Conservation (phyloP, 306 rosid genomes). For the Mucuna pruriens region DNA sequence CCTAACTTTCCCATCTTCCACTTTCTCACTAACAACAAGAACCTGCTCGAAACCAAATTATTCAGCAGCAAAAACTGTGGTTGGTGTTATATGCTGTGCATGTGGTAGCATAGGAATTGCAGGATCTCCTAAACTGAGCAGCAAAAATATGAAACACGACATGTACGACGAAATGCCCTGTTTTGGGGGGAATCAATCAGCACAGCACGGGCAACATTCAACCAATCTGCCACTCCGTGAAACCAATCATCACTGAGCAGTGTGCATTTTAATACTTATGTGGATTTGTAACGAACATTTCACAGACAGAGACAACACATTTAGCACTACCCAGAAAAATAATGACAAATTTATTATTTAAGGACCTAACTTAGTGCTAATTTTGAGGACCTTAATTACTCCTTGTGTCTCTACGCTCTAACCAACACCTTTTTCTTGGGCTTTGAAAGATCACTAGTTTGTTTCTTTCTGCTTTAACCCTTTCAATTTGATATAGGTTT, state of each 20-base stretch:
- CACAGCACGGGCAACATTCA: background rate
- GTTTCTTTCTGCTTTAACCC: background rate
- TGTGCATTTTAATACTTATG: background rate
- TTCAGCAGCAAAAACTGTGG: background rate
- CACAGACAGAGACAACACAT: conserved; percentile 11
- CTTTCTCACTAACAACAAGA: background rate
- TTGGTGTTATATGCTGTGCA: background rate
- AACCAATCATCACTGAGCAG: conserved; percentile 27
- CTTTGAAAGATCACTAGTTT: background rate
- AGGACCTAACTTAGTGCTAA: background rate
- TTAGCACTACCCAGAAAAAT: background rate
- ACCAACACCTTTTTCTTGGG: conserved; percentile 3
- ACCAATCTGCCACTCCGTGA: background rate
- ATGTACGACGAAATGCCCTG: conserved; percentile 5
- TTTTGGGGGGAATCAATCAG: conserved; percentile 17
- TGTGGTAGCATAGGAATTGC: background rate
- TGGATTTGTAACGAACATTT: background rate
- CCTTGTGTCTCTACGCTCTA: background rate
- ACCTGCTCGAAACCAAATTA: background rate
- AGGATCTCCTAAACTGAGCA: background rate
- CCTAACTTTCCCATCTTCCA: background rate
- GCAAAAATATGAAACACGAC: background rate
- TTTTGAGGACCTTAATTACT: conserved; percentile 11
- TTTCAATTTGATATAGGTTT: background rate
- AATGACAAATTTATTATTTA: background rate